Evolutionary conservation across 1,284 basidiomycete genomes (phyloP).

Genomic region (Microbotryomycetes sp.): DNA sequence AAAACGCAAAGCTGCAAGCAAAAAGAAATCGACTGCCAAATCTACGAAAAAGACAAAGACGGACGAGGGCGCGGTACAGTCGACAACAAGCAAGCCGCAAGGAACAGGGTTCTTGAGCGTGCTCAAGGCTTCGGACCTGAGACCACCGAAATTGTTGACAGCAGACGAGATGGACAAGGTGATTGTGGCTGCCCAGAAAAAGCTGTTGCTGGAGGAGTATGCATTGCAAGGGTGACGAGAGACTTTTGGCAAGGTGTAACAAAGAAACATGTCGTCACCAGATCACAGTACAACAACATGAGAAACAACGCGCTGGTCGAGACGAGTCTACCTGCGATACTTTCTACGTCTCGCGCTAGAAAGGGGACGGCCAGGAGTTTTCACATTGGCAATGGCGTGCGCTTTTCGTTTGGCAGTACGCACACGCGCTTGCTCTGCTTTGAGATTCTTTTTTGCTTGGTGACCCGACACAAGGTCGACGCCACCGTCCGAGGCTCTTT

Average conservation of each 20-base stretch:
- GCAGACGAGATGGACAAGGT: slow-evolving; percentile 70
- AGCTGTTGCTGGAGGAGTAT: slow-evolving; percentile 74
- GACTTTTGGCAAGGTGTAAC: no score
- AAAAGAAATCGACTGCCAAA: background rate
- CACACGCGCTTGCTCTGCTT: slow-evolving; percentile 19
- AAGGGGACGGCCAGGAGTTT: background rate
- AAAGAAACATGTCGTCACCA: background rate
- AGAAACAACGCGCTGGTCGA: no score
- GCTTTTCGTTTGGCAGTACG: slow-evolving; percentile 26
- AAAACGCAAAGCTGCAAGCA: slow-evolving; percentile 35
- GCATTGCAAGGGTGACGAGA: slow-evolving; percentile 15
- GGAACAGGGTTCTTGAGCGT: slow-evolving; percentile 57
- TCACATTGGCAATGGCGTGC: slow-evolving; percentile 11
- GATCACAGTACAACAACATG: background rate
- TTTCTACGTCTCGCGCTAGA: background rate
- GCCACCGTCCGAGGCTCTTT: background rate
- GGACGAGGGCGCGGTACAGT: slow-evolving; percentile 20
- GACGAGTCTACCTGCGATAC: background rate
- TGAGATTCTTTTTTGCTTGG: slow-evolving; percentile 30
- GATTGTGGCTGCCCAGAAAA: slow-evolving; percentile 69
- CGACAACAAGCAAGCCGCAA: slow-evolving; percentile 17
- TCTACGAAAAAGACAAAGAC: slow-evolving; percentile 25
- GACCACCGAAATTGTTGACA: slow-evolving; percentile 66
- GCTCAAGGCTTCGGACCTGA: slow-evolving; percentile 60
- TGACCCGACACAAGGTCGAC: slow-evolving; percentile 27